phyloP scores from a whole-genome alignment of 257 asterid species.

The Oldenlandia corymbosa region DNA sequence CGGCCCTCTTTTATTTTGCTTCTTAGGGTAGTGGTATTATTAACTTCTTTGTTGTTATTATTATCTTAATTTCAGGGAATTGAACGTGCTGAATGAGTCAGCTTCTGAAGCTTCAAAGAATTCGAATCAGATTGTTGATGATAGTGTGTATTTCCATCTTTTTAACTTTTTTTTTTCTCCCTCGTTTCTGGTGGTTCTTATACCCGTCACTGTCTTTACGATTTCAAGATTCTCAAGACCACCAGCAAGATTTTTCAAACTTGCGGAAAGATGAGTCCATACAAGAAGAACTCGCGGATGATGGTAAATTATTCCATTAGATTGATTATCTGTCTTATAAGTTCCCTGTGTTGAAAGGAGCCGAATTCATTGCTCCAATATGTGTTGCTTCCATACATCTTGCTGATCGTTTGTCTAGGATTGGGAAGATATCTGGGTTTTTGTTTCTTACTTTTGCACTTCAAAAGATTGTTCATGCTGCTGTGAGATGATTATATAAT shows the following conservation, averaged over 20 bases:
- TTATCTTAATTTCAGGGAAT: slow-evolving; percentile 39
- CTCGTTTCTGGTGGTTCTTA: slow-evolving; percentile 7
- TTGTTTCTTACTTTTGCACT: not conserved
- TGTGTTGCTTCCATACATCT: not conserved
- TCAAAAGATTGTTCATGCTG: not conserved
- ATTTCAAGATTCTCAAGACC: slow-evolving; percentile 40
- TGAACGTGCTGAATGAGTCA: slow-evolving; percentile 19
- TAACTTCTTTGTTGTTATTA: not conserved
- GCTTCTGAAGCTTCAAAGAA: slow-evolving; percentile 22
- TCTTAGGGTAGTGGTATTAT: slow-evolving; percentile 5
- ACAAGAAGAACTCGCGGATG: slow-evolving; percentile 37
- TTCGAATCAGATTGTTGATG: slow-evolving; percentile 18
- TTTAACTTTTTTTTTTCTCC: not conserved
- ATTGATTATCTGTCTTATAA: not conserved
- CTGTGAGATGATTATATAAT: no score
- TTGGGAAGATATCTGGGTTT: not conserved
- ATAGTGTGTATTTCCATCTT: slow-evolving; percentile 27
- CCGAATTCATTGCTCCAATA: not conserved
- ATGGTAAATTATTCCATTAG: slow-evolving; percentile 31
- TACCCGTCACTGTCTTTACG: slow-evolving; percentile 14
- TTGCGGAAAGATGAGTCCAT: slow-evolving; percentile 26
- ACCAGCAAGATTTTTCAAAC: slow-evolving; percentile 18
- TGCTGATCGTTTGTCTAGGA: not conserved
- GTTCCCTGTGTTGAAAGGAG: not conserved
- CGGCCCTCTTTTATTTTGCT: not conserved